Percentiles rank a stretch among this genome's conserved stretches.
Evolutionary conservation across 2,329 filamentous ascomycete species (phyloP).

Genomic region (Neofusicoccum umdonicola): DNA sequence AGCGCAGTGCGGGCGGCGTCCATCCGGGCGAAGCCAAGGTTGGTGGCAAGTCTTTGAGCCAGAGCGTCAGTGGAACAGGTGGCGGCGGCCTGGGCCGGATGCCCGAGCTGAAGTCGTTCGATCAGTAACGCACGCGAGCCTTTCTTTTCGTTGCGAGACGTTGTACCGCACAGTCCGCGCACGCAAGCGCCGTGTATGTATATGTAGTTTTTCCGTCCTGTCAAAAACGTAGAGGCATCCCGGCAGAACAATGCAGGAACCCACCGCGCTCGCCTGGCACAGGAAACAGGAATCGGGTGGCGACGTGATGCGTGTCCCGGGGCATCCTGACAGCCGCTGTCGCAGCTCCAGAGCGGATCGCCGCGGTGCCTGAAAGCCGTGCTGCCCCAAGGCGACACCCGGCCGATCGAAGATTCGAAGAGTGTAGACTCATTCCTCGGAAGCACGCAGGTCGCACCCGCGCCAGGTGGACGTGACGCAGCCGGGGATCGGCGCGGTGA

Average conservation of each 20-base stretch:
- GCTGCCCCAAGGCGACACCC: not conserved
- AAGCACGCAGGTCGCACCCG: not conserved
- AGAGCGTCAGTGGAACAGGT: constrained; percentile 31
- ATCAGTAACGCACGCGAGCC: constrained; percentile 22
- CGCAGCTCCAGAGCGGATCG: not conserved
- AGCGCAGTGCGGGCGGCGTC: constrained; percentile 62
- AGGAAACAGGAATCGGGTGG: not conserved
- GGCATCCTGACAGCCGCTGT: not conserved
- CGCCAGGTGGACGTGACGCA: not conserved
- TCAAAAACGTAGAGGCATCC: not conserved
- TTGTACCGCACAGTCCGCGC: not conserved
- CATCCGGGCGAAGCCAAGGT: constrained; percentile 36
- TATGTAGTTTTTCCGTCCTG: not conserved
- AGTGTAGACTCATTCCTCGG: not conserved
- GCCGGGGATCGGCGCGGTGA: too few relatives aligned
- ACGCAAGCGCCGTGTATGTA: not conserved
- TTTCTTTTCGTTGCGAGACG: not conserved
- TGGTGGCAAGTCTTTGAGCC: constrained; percentile 32
- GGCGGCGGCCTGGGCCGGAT: constrained; percentile 50
- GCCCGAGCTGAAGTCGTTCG: constrained; percentile 51
- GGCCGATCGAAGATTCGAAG: not conserved
- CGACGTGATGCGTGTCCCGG: not conserved
- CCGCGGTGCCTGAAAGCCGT: not conserved
- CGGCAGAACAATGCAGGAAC: constrained; percentile 7
- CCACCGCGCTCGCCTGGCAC: not conserved